Conservation (phyloP, 1,139 yeast species). For the Yamadazyma taylorii region DNA sequence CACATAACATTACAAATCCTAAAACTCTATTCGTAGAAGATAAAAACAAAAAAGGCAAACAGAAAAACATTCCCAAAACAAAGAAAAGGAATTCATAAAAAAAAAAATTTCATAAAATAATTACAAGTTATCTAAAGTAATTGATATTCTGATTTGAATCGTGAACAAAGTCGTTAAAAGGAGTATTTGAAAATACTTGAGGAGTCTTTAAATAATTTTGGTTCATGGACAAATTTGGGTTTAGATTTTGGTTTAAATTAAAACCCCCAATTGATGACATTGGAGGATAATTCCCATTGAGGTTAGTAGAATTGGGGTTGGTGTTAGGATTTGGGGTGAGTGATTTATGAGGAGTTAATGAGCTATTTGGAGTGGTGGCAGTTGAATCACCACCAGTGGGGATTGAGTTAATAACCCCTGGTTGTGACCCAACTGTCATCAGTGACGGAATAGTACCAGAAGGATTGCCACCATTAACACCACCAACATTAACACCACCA, state of each 20-base stretch:
- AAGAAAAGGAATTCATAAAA: neutral
- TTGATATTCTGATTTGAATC: constrained; percentile 15
- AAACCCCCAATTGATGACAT: too few species aligned
- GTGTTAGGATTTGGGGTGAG: neutral
- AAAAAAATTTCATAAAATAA: constrained; percentile 1
- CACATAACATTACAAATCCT: constrained; percentile 19
- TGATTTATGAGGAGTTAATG: too few species aligned
- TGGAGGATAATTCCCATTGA: neutral
- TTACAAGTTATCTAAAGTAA: constrained; percentile 11
- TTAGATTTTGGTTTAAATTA: constrained; percentile 6
- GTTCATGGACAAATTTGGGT: constrained; percentile 7
- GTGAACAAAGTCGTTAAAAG: constrained; percentile 17
- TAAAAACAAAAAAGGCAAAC: constrained; percentile 2
- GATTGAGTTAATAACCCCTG: too few species aligned
- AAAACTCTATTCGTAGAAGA: constrained; percentile 5
- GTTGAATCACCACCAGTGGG: too few species aligned
- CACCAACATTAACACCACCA: too few species aligned
- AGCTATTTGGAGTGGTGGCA: too few species aligned
- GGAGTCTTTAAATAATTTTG: constrained; percentile 16
- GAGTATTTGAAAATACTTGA: constrained; percentile 22
- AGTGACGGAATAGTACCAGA: too few species aligned
- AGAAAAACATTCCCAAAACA: constrained; percentile 2
- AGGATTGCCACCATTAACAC: too few species aligned
- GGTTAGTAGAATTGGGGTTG: constrained; percentile 2
- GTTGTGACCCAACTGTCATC: neutral